These are phyloP conservation scores for Golubevia pallescens DNA, from an alignment of 1,284 basidiomycete species.

Conservation along the genomic window DNA sequence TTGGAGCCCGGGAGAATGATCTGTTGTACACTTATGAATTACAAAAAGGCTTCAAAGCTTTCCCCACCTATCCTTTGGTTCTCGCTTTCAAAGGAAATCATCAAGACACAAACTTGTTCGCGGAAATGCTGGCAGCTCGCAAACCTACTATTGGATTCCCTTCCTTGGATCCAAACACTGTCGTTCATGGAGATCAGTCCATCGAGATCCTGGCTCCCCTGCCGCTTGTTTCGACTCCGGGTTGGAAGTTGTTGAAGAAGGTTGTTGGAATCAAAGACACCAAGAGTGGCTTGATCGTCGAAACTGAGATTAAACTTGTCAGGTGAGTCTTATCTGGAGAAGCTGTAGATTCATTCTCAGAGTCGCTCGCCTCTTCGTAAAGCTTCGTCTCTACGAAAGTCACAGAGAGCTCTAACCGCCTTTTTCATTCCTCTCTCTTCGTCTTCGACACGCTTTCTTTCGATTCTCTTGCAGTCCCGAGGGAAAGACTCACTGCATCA, in stretches of 20 bases:
- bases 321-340: too few relatives aligned
- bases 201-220: constrained; percentile 38
- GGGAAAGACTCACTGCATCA: constrained; percentile 35
- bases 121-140: constrained; percentile 35
- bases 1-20: constrained; percentile 31
- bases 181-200: constrained; percentile 56
- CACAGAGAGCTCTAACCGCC: too few relatives aligned
- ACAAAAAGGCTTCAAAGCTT: constrained; percentile 32
- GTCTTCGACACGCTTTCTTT: too few relatives aligned
- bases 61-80: constrained; percentile 51
- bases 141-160: constrained; percentile 37
- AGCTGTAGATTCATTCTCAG: too few relatives aligned
- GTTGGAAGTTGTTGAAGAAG: constrained; percentile 48
- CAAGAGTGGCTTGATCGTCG: constrained; percentile 35
- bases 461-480: constrained; percentile 23
- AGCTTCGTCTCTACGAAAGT: too few relatives aligned
- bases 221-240: constrained; percentile 29
- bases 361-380: too few relatives aligned
- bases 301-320: constrained; percentile 37
- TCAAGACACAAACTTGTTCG: constrained; percentile 41
- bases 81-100: constrained; percentile 33
- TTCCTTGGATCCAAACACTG: constrained; percentile 25
- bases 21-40: constrained; percentile 46
- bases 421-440: too few relatives aligned
- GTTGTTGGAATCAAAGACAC: constrained; percentile 14